These are phyloP conservation scores for Botryotinia convoluta DNA, from an alignment of 2,329 filamentous ascomycete genomes.

Conservation along the genomic window DNA sequence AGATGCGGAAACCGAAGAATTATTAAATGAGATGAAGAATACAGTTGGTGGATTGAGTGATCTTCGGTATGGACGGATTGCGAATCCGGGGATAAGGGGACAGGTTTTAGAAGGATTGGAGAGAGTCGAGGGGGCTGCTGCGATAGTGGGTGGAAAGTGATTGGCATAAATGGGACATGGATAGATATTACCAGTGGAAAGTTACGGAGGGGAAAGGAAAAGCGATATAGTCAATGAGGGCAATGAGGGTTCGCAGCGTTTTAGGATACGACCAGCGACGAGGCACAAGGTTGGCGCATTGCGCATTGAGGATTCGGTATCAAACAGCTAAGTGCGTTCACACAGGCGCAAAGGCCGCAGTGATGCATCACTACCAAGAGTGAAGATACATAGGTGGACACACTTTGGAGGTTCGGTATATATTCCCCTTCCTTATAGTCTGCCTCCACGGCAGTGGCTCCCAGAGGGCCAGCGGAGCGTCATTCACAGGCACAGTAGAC, in stretches of 20 bases:
- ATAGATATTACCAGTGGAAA: background rate
- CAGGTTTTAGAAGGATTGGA: constrained; percentile 67
- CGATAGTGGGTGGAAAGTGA: background rate
- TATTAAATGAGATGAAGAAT: constrained; percentile 61
- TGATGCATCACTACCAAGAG: background rate
- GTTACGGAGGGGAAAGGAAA: background rate
- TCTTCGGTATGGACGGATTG: constrained; percentile 74
- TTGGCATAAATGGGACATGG: background rate
- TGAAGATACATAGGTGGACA: background rate
- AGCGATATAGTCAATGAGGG: background rate
- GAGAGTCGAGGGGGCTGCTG: constrained; percentile 48
- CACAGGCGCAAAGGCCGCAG: background rate
- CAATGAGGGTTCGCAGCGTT: background rate
- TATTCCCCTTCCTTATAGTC: background rate
- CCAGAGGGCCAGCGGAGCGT: background rate
- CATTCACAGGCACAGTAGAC: background rate
- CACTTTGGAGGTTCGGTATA: background rate
- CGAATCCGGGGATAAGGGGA: constrained; percentile 59
- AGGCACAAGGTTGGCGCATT: background rate
- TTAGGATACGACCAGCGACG: background rate
- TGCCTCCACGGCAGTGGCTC: background rate
- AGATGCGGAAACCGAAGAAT: constrained; percentile 59
- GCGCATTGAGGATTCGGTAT: background rate
- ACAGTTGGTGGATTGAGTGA: constrained; percentile 75
- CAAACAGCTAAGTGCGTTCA: background rate